Evolutionary conservation across 306 rosid species (phyloP).

Genomic region (Trichosanthes cucumerina): DNA sequence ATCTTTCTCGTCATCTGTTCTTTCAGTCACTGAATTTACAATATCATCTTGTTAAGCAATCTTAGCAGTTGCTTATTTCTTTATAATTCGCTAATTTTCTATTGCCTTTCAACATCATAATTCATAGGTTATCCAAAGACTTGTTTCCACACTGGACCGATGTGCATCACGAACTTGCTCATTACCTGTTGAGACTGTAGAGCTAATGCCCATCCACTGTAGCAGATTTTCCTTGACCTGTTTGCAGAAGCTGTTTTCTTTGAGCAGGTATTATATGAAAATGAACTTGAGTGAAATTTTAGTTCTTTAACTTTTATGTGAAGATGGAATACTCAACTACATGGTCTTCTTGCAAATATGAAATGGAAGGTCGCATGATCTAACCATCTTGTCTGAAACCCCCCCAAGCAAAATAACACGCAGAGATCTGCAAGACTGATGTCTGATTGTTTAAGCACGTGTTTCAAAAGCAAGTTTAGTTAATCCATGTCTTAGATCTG

Average conservation of each 20-base stretch:
- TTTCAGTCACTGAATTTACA: neutral
- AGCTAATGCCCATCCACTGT: conserved; percentile 90
- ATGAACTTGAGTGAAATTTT: neutral
- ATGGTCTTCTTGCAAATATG: neutral
- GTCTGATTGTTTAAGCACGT: neutral
- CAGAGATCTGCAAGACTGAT: neutral
- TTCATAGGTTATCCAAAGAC: conserved; percentile 55
- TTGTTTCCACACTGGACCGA: conserved; percentile 83
- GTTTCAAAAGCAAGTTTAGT: neutral
- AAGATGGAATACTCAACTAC: neutral
- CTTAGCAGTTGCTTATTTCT: neutral
- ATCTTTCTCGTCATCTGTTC: neutral
- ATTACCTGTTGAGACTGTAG: conserved; percentile 88
- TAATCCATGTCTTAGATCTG: neutral
- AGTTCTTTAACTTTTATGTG: neutral
- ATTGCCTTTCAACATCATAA: conserved; percentile 16
- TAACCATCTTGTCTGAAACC: neutral
- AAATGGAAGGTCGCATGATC: neutral
- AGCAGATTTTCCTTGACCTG: conserved; percentile 85
- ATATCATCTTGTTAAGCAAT: neutral
- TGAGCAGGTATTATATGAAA: conserved; percentile 61
- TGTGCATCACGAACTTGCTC: conserved; percentile 92
- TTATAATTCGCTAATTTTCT: neutral
- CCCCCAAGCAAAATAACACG: neutral
- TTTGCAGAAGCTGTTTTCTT: conserved; percentile 78